Evolutionary conservation across 2,329 filamentous ascomycete species (phyloP), one percentile per base, ranked within the genome.

Genomic region (Colletotrichum lindemuthianum): DNA sequence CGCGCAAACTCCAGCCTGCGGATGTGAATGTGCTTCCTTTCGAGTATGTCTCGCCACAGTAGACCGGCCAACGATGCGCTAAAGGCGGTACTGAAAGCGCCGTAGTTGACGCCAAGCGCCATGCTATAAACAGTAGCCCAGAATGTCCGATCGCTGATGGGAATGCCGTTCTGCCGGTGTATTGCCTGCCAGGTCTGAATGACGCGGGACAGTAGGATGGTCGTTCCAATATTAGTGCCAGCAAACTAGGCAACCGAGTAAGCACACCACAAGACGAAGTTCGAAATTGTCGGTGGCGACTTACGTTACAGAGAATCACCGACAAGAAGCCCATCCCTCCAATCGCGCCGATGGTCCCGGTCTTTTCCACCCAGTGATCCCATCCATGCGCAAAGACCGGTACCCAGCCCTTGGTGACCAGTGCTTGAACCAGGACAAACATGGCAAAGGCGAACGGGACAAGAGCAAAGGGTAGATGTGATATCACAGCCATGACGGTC

Each of bases 91-190:
- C 89, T 91, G 72, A 92, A 92, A 0, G 90, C 90, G 4, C 90
- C 90, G 63, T 88, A 92, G 73, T 93, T 92, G 65, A 92, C 88
- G 2, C 90, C 90, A 0, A 93, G 77, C 0, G 90, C 90, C 88
- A 92, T 91, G 73, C 85, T 86, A 74, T 92, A 92, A 0, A 92
- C 86, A 0, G 90, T 90, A 0, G 85, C 90, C 90, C 89, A 92
- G 72, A 92, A 92, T 0, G 85, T 90, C 4, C 90, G 83, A 47
- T 92, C 78, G 11, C 79, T 84, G 53, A 92, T 90, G 1, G 81
- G 74, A 1, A 73, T 75, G 0, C 76, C 75, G 43, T 80, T 83
- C 0, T 68, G 63, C 0, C 71, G 59, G 68, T 90, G 87, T 44
- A 92, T 90, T 2, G 77, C 70, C 67, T 86, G 78, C 90, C 90